Base-by-base conservation (phyloP, 169 alveolate species). In the Babesia gibsoni region DNA sequence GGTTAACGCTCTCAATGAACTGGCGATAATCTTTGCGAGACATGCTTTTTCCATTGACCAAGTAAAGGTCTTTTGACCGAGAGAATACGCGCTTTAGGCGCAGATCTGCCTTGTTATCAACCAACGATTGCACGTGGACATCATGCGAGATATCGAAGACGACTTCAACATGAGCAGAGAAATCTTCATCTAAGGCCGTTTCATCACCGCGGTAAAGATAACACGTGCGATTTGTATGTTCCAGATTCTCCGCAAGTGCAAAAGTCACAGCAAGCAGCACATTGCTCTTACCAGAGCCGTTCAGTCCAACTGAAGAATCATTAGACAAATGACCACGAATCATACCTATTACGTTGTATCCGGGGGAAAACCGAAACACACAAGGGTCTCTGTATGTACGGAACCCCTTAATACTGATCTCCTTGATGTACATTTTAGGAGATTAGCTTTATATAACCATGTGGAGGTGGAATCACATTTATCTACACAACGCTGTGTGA, bases 321-420 rank as follows among this genome's bases (percentile, higher is more conserved):
- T 73, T 1, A 27, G 16, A 16, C 33, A 68, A 22, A 35, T 14
- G 33, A 8, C 16, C 18, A 36, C 18, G 3, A 41, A 67, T 39
- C 80, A 4, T 58, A 78, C 87, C 82, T 4, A 78, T 78, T 22
- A 68, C 87, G 53, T 78, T 78, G 75, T 67, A 67, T 16, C 73
- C 79, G 3, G 67, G 74, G 37, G 65, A 54, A 64, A 78, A 67
- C 22, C 42, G 22, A 48, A 78, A 67, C 23, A 52, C 63, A 36
- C 73, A 35, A 67, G 83, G 82, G 58, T 90, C 95, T 65, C 91
- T 70, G 84, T 93, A 93, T 8, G 95, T 86, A 54, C 93, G 89
- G 74, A 84, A 93, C 2, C 95, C 93, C 37, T 88, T 82, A 52
- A 93, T 82, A 52, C 84, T 74, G 23, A 93, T 84, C 57, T 88